Percentiles rank a stretch among this genome's conserved stretches.
Conservation (phyloP, 2,329 filamentous ascomycete species). For the Truncatella angustata region DNA sequence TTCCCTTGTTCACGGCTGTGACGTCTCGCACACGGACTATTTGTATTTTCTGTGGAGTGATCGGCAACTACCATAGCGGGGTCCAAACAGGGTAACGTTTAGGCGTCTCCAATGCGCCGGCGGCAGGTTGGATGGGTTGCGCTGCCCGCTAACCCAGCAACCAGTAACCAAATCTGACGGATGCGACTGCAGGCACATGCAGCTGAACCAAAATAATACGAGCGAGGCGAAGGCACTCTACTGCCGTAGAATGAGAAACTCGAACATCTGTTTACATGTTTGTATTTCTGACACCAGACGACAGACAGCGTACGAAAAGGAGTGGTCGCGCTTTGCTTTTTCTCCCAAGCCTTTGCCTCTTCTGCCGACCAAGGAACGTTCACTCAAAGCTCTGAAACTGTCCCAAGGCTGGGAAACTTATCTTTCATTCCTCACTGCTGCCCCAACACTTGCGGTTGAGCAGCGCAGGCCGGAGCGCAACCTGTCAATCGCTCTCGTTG, state of each 20-base stretch:
- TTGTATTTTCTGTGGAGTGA: neutral
- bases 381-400: too few species aligned
- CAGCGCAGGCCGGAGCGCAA: too few species aligned
- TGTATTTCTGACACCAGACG: too few species aligned
- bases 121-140: neutral
- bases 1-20: neutral
- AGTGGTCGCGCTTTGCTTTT: too few species aligned
- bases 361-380: too few species aligned
- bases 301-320: too few species aligned
- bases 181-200: neutral
- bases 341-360: too few species aligned
- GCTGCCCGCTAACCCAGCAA: neutral
- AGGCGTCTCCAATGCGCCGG: neutral
- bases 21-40: neutral
- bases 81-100: neutral
- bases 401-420: too few species aligned
- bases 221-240: constrained; percentile 1
- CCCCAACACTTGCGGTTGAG: too few species aligned
- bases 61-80: neutral
- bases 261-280: neutral
- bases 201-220: constrained; percentile 3
- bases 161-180: neutral
- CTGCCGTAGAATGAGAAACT: neutral
- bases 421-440: too few species aligned
- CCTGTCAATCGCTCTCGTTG: too few species aligned